A percentile compares a stretch with the other conserved stretches of the same genome.
Conservation (phyloP, 176 grass and related monocot species). For the Sorghum bicolor region Sorghum_bicolor_NCBIv3 NC_012870.2:21309001-21309500, state of each 20-base stretch:
- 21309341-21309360: slow-evolving; percentile 53
- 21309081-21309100: slow-evolving; percentile 70
- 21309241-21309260: slow-evolving; percentile 64
- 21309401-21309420: slow-evolving; percentile 70
- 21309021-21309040: slow-evolving; percentile 88
- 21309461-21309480: slow-evolving; percentile 69
- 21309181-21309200: background rate
- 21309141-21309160: background rate
- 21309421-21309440: slow-evolving; percentile 79
- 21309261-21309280: slow-evolving; percentile 92
- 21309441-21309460: slow-evolving; percentile 53
- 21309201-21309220: slow-evolving; percentile 71
- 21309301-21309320: slow-evolving; percentile 87
- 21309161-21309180: background rate
- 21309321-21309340: slow-evolving; percentile 58
- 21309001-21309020: slow-evolving; percentile 63
- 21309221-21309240: slow-evolving; percentile 64
- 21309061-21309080: slow-evolving; percentile 73
- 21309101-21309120: slow-evolving; percentile 87
- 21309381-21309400: slow-evolving; percentile 72
- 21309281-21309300: slow-evolving; percentile 67
- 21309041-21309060: slow-evolving; percentile 57
- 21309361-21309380: slow-evolving; percentile 82
- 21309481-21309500: slow-evolving; percentile 76
- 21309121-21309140: slow-evolving; percentile 32